A percentile compares a stretch with the other conserved stretches of the same genome.
Conservation (phyloP, 345 rosid genomes). For the Laguncularia racemosa region DNA sequence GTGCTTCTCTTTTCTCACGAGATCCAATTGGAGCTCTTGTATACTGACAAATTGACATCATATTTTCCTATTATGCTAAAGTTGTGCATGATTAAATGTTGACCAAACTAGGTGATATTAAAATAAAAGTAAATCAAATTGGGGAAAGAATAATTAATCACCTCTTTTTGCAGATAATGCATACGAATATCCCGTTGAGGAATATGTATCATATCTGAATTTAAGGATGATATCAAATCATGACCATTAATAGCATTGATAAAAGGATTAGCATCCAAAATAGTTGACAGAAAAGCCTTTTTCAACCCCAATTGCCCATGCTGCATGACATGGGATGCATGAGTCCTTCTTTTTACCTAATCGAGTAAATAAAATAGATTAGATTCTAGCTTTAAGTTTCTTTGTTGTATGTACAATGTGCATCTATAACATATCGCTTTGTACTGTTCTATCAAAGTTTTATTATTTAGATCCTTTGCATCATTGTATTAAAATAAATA, state of each 20-base stretch:
- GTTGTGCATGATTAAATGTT: neutral
- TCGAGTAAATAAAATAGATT: neutral
- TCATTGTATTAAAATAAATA: too few relatives aligned
- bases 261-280: slow-evolving; percentile 31
- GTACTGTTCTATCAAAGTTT: too few relatives aligned
- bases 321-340: slow-evolving; percentile 47
- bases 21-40: slow-evolving; percentile 30
- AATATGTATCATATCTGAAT: slow-evolving; percentile 1
- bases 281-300: slow-evolving; percentile 21
- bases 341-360: slow-evolving; percentile 39
- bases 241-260: slow-evolving; percentile 3
- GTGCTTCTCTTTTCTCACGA: slow-evolving; percentile 31
- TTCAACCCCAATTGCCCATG: slow-evolving; percentile 31
- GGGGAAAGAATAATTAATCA: neutral
- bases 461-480: too few relatives aligned
- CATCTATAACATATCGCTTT: too few relatives aligned
- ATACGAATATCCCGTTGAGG: slow-evolving; percentile 33
- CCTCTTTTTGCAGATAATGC: slow-evolving; percentile 21
- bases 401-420: neutral
- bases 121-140: neutral
- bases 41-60: slow-evolving; percentile 14
- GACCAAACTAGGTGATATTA: neutral
- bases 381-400: neutral
- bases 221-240: neutral
- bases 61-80: neutral